Evolutionary conservation across 352 stramenopile genomes (phyloP), one percentile per base, ranked within the genome.

Genomic region (Hyaloperonospora brassicae): DNA sequence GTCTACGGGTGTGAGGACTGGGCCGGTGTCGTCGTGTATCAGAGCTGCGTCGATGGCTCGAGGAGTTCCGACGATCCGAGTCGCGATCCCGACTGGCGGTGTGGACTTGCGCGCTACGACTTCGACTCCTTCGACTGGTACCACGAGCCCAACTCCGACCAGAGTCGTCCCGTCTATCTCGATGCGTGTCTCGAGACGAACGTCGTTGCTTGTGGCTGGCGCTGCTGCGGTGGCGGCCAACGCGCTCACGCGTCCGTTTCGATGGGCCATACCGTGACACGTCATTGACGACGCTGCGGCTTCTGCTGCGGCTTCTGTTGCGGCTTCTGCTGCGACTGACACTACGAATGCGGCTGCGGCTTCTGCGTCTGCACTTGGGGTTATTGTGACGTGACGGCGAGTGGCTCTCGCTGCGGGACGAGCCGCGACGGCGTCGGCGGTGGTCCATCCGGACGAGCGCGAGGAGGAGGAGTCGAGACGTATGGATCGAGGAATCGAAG

Each of bases 361-460:
- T 41, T 52, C 61, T 45, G n/a, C 46, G 41, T 12, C 30, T 21
- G 25, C 59, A 54, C 47, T 56, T 46, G 47, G 50, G 27, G 35
- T 52, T 68, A 8, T 42, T 38, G 27, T 47, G 61, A 9, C 64
- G 54, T 36, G 49, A 57, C 39, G 52, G 64, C 4, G 68, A 76
- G 45, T 65, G 65, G 44, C 68, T 80, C 14, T 34, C 25, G 43
- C 64, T 73, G 23, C 53, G 58, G 2, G 52, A 50, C 6, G 39
- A 47, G 55, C 47, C 17, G 17, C 17, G 38, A 38, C 30, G 30
- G 11, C 30, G 30, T 17, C 46, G 57, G 30, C 50, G 60, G 59
- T 66, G 27, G 27, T 34, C 27, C 27, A 34, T 34, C 4, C 4
- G 4, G 27, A 34, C 27, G 27, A 34, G 27, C 27, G 4, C 4